Conservation (phyloP, 129 eudicot species). For the Lactuca sativa region DNA sequence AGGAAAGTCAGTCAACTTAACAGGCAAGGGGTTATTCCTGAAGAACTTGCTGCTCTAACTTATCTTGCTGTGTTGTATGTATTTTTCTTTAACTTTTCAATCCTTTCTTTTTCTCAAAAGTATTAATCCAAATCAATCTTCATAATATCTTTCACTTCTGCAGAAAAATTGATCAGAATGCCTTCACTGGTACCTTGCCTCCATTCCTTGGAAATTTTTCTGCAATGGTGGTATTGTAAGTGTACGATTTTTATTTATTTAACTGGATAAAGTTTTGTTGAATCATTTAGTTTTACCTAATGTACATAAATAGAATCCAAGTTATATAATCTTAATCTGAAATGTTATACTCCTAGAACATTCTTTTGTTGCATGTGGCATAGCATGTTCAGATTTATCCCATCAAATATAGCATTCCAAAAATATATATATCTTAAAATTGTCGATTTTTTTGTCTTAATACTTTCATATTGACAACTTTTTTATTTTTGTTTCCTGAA, state of each 20-base stretch:
- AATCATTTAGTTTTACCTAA: no score
- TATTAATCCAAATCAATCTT: constrained; percentile 1
- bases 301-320: no score
- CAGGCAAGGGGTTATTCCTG: constrained; percentile 44
- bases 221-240: constrained; percentile 35
- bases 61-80: constrained; percentile 51
- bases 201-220: constrained; percentile 58
- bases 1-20: constrained; percentile 47
- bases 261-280: background rate
- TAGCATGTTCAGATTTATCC: no score
- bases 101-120: background rate
- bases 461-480: constrained; percentile 15
- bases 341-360: no score
- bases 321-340: no score
- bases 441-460: background rate
- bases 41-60: constrained; percentile 41
- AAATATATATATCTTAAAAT: background rate
- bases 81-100: constrained; percentile 5
- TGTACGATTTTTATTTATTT: constrained; percentile 25
- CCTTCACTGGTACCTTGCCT: constrained; percentile 67
- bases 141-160: constrained; percentile 14
- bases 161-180: constrained; percentile 56
- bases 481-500: constrained; percentile 19
- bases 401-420: no score
- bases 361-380: no score